Conservation (phyloP, 306 rosid genomes). For the Carpinus viminea region DNA sequence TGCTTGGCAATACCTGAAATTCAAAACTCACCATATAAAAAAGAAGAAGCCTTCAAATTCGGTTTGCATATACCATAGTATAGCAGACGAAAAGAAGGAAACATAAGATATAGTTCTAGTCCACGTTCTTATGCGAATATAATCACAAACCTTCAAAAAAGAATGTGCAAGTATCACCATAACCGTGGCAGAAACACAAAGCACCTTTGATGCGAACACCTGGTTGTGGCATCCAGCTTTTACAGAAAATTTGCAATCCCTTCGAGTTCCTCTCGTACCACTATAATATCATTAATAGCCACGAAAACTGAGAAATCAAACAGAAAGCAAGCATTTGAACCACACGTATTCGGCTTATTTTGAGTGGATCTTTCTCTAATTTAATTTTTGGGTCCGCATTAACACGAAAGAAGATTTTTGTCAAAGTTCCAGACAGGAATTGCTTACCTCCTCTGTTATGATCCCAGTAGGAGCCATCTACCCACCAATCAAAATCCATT, state of each 20-base stretch:
- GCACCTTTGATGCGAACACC: conserved; percentile 62
- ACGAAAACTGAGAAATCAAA: neutral
- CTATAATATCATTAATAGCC: conserved; percentile 25
- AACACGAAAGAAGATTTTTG: neutral
- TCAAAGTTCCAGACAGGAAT: conserved; percentile 11
- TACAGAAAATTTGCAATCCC: conserved; percentile 83
- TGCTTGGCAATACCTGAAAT: conserved; percentile 72
- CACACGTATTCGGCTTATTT: neutral
- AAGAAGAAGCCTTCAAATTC: neutral
- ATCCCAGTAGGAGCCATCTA: conserved; percentile 85
- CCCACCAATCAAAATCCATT: conserved; percentile 25
- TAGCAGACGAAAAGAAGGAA: neutral
- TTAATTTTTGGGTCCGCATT: neutral
- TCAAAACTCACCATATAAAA: conserved; percentile 5
- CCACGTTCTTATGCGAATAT: neutral
- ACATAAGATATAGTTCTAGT: neutral
- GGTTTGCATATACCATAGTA: neutral
- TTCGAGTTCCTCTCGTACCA: conserved; percentile 81
- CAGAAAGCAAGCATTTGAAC: neutral
- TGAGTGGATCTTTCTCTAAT: neutral
- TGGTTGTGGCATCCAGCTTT: conserved; percentile 74
- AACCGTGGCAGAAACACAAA: conserved; percentile 90
- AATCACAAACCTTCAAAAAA: conserved; percentile 82
- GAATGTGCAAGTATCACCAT: conserved; percentile 95
- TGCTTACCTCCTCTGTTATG: conserved; percentile 72